phyloP scores from a whole-genome alignment of 805 yeast species.

The Diddensiella caesifluorescens region DNA sequence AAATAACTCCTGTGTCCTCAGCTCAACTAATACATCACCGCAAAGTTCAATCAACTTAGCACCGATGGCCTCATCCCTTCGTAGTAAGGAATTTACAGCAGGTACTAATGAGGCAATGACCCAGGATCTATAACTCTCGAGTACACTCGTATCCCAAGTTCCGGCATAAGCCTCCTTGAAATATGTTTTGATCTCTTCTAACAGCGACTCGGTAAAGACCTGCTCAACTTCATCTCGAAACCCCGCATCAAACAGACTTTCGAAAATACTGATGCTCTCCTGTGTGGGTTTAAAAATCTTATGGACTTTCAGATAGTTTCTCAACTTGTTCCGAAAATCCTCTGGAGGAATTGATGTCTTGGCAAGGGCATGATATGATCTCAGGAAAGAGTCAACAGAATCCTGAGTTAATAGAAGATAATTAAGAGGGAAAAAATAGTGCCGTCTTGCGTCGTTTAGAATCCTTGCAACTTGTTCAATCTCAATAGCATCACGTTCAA shows the following conservation, averaged over 20 bases:
- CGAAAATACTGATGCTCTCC: not conserved
- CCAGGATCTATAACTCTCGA: constrained; percentile 16
- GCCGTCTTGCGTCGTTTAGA: constrained; percentile 12
- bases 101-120: constrained; percentile 8
- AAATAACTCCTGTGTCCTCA: constrained; percentile 55
- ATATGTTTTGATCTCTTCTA: constrained; percentile 14
- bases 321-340: constrained; percentile 10
- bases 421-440: constrained; percentile 16
- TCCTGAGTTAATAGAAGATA: constrained; percentile 3
- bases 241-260: constrained; percentile 19
- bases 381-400: constrained; percentile 6
- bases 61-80: constrained; percentile 1
- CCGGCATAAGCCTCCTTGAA: constrained; percentile 13
- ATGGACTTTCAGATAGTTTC: constrained; percentile 8
- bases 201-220: constrained; percentile 19
- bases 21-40: constrained; percentile 24
- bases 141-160: constrained; percentile 14
- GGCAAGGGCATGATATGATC: constrained; percentile 23
- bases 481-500: constrained; percentile 9
- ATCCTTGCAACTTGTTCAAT: constrained; percentile 6
- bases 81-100: constrained; percentile 12
- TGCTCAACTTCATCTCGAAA: constrained; percentile 20
- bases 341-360: constrained; percentile 15
- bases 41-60: constrained; percentile 13
- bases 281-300: constrained; percentile 9